phyloP scores from a whole-genome alignment of 1,284 basidiomycete species.

The Cryptococcus jaspeensis region DNA sequence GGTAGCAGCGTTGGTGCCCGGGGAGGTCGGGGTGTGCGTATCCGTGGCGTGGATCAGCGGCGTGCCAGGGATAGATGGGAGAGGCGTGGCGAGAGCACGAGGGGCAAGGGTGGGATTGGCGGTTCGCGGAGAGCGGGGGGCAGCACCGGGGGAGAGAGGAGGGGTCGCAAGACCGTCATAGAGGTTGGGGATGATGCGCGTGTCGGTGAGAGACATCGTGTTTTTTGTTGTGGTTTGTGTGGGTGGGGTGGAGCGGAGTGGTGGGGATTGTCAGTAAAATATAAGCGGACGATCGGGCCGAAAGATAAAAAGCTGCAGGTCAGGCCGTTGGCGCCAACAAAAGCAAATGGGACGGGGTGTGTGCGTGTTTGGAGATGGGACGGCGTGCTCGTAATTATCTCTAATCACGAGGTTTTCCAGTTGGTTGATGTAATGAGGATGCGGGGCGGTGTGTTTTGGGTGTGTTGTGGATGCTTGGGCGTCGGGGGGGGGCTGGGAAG shows the following conservation, averaged over 20 bases:
- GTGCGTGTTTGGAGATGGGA: too few relatives aligned
- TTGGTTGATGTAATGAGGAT: too few relatives aligned
- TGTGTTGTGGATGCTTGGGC: too few relatives aligned
- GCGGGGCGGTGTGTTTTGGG: too few relatives aligned
- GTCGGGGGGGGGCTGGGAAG: too few relatives aligned
- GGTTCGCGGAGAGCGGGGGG: not conserved
- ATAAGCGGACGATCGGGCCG: not conserved
- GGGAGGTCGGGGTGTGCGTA: not conserved
- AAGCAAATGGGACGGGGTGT: not conserved
- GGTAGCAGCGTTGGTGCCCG: not conserved
- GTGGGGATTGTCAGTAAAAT: not conserved
- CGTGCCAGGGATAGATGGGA: not conserved
- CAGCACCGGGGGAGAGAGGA: constrained; percentile 20
- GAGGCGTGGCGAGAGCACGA: not conserved
- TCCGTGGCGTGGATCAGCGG: not conserved
- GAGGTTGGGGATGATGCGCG: constrained; percentile 26
- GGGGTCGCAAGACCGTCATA: constrained; percentile 40
- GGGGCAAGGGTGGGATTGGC: not conserved
- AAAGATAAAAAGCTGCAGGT: not conserved
- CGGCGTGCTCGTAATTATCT: too few relatives aligned
- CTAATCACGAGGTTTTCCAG: too few relatives aligned
- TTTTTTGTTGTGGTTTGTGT: not conserved
- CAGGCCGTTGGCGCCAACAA: not conserved
- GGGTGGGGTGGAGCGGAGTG: not conserved
- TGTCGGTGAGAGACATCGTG: constrained; percentile 28